Evolutionary conservation across 495 filamentous ascomycete genomes (phyloP), one percentile per base, ranked within the genome.

Genomic region (Aspergillus homomorphus): DNA sequence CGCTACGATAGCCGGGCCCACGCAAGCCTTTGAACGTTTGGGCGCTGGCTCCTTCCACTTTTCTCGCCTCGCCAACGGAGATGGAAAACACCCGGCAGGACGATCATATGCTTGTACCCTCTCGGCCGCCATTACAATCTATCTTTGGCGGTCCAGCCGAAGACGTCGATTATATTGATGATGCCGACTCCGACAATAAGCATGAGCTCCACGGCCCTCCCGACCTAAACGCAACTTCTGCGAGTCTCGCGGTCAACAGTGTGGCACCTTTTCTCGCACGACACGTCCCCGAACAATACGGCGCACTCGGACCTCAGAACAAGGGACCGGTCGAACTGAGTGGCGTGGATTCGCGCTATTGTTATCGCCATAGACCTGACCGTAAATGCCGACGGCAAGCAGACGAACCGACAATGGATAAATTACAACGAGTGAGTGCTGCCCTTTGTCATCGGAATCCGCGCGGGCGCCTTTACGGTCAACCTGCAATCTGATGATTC

Each of bases 361-460:
- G 94, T 72, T 98, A 99, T 72, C 86, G 94, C 28, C 94, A 99
- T 70, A 82, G 89, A 45, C 95, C 94, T 20, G 95, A 98, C 67
- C 84, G 93, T 26, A 96, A 96, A 75, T 99, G 94, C 72, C 77
- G 90, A 53, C 82, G 92, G 54, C 91, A 94, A 56, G 92, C 90
- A 41, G 90, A 98, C 74, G 94, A 98, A 71, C 87, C 89, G 38
- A 92, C 92, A 42, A 98, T 97, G 95, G 89, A 91, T 63, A 87
- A 91, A 73, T 80, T 99, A 56, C 94, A 98, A 67, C 84, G 83
- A 66, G 89, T 91, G 81, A 54, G 85, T 72, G 24, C 38, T 42
- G 12, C 20, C 6, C 23, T n/a, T 9, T n/a, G 16, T 20, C 19
- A 44, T 50, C n/a, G 24, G 4, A 15, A n/a, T n/a, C 41, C 24